phyloP scores from a whole-genome alignment of 179 eudicot genomes.

The Nepenthes alata region DNA sequence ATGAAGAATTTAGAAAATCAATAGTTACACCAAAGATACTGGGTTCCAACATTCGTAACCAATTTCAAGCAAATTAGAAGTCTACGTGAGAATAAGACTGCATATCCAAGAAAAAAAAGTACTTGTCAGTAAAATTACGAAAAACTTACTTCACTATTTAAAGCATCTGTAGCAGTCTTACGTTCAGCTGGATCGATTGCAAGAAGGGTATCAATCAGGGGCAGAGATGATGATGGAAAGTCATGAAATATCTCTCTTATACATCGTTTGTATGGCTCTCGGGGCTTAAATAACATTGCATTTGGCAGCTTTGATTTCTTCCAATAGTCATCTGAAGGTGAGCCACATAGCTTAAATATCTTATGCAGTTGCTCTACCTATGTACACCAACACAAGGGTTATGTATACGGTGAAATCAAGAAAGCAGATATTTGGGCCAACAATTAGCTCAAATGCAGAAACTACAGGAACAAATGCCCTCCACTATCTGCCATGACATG shows the following conservation, averaged over 20 bases:
- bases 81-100: too few species aligned
- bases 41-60: too few species aligned
- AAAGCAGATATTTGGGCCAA: too few species aligned
- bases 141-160: slow-evolving; percentile 61
- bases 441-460: too few species aligned
- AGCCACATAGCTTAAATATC: slow-evolving; percentile 79
- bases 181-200: slow-evolving; percentile 84
- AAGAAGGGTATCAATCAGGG: slow-evolving; percentile 66
- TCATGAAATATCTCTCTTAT: slow-evolving; percentile 58
- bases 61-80: too few species aligned
- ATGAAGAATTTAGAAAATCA: too few species aligned
- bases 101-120: not conserved
- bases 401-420: not conserved
- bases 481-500: too few species aligned
- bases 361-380: slow-evolving; percentile 91
- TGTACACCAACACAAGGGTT: not conserved
- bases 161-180: slow-evolving; percentile 67
- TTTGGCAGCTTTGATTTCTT: slow-evolving; percentile 74
- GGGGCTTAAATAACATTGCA: slow-evolving; percentile 74
- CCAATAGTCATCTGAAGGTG: slow-evolving; percentile 94
- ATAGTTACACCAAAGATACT: too few species aligned
- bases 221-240: slow-evolving; percentile 63
- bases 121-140: not conserved
- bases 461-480: too few species aligned
- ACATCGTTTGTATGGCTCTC: slow-evolving; percentile 71